Evolutionary conservation across 2,329 filamentous ascomycete genomes (phyloP).

Genomic region (Microdochium paspali): DNA sequence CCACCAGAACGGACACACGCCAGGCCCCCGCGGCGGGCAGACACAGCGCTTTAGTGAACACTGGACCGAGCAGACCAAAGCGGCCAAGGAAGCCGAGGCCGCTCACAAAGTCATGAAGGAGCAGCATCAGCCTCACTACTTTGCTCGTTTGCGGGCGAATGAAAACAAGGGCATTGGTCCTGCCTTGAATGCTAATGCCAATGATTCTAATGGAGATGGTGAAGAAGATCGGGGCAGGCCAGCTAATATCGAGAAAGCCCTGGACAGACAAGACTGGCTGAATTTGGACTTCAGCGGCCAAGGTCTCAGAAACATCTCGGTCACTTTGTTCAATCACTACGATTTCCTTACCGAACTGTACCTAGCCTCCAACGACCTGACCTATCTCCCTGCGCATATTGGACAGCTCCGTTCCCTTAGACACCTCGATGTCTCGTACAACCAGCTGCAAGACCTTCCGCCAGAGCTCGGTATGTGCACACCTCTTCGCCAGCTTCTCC

Average conservation of each 20-base stretch:
- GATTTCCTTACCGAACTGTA: conserved; percentile 86
- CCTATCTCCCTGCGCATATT: conserved; percentile 68
- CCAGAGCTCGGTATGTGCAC: conserved; percentile 95
- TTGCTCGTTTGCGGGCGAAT: conserved; percentile 60
- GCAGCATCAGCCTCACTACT: conserved; percentile 57
- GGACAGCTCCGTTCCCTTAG: conserved; percentile 74
- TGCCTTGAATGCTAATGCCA: conserved; percentile 35
- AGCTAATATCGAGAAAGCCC: conserved; percentile 56
- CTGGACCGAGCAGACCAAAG: conserved; percentile 79
- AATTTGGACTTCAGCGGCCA: conserved; percentile 95
- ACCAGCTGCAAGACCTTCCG: conserved; percentile 73
- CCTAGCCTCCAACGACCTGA: conserved; percentile 86
- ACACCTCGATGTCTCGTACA: conserved; percentile 81
- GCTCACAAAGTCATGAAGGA: conserved; percentile 63
- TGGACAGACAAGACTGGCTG: conserved; percentile 76
- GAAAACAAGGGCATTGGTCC: conserved; percentile 60
- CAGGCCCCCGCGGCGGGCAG: conserved; percentile 37
- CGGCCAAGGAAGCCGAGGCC: conserved; percentile 69
- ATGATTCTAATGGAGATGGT: conserved; percentile 42
- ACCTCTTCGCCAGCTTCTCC: conserved; percentile 71
- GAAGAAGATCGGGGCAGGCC: conserved; percentile 48
- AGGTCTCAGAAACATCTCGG: conserved; percentile 73
- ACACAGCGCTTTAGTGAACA: conserved; percentile 52
- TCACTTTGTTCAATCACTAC: conserved; percentile 70
- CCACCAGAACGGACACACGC: conserved; percentile 48